Base-by-base conservation (phyloP, 2,329 filamentous ascomycete genomes). In the Colletotrichum liaoningense region DNA sequence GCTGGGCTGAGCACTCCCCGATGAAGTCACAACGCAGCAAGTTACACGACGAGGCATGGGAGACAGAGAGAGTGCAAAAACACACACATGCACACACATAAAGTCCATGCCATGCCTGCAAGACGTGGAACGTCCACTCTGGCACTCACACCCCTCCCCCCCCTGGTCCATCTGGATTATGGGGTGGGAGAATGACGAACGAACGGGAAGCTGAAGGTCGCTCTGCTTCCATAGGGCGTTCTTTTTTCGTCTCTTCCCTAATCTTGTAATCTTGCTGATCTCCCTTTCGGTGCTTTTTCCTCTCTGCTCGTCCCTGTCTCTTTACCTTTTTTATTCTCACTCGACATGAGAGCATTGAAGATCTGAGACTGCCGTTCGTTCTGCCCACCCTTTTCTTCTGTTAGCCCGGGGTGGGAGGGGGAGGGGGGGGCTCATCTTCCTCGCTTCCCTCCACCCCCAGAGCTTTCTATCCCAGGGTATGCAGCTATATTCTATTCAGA, bases 401-500 rank as follows among this genome's bases (percentile, higher is more conserved):
- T 35, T 42, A 12, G 12, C n/a, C 12, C 22, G 1, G 7, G 14
- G 38, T 16, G 38, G 14, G 14, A 16, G 38, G 38, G 14, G 35
- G 35, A 38, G 35, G 14, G 55, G 49, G 2, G 63, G 52, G 28
- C 38, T 33, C 52, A 33, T 42, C 63, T 42, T 56, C 33, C 33
- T 42, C 52, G 49, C 6, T 30, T 16, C 33, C 14, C 49, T 26
- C 14, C 12, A 11, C 16, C 67, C 46, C 63, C 46, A 24, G 19
- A 28, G 52, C 58, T 62, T 33, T 63, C 60, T 35, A 35, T 71
- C 46, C 63, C 33, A 42, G 66, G 66, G 30, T 54, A 30, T 42
- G 52, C 33, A 38, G 56, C 67, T 66, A 70, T 73, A 73, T 70
- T 65, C 67, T 73, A 73, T 70, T 65, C 67, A 70, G 67, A 65